A percentile compares a stretch with the other conserved stretches of the same genome.
Conservation (phyloP, 2,329 filamentous ascomycete species). For the Hypoxylon sp. region DNA sequence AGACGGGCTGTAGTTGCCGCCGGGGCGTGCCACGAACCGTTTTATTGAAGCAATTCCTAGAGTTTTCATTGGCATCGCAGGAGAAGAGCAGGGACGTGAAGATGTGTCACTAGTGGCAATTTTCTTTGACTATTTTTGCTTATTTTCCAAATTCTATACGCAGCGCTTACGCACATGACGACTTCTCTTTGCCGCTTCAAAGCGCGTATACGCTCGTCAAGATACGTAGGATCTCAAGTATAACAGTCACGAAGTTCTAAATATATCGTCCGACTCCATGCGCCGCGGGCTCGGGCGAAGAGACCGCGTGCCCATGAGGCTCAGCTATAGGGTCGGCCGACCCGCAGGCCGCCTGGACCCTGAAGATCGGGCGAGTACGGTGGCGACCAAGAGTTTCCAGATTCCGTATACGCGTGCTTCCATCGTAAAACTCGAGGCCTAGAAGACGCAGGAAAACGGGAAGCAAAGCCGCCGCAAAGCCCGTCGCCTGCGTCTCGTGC, state of each 20-base stretch:
- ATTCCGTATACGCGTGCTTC: too few species aligned
- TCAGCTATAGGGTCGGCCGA: conserved; percentile 3
- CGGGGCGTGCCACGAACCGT: conserved; percentile 8
- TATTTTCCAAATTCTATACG: not conserved
- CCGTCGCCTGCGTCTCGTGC: too few species aligned
- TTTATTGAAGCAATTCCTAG: not conserved
- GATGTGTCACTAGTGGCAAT: not conserved
- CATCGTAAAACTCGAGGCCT: too few species aligned
- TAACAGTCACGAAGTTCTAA: conserved; percentile 17
- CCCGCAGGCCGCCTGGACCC: conserved; percentile 3
- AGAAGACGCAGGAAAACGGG: too few species aligned
- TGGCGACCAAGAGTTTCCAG: too few species aligned
- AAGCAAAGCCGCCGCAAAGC: too few species aligned
- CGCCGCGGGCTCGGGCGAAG: conserved; percentile 8
- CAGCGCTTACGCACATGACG: not conserved
- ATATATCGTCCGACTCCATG: conserved; percentile 30
- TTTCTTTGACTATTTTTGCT: not conserved
- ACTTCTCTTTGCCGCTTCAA: too few species aligned
- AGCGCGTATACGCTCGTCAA: too few species aligned
- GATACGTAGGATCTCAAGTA: too few species aligned
- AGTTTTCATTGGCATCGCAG: conserved; percentile 2
- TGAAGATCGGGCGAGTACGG: too few species aligned
- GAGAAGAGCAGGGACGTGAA: not conserved
- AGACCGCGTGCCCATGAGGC: conserved; percentile 17
- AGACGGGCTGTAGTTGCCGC: conserved; percentile 13